Percentiles rank a stretch among this genome's conserved stretches.
phyloP scores from a whole-genome alignment of 306 rosid genomes.

The Cicer cuneatum region DNA sequence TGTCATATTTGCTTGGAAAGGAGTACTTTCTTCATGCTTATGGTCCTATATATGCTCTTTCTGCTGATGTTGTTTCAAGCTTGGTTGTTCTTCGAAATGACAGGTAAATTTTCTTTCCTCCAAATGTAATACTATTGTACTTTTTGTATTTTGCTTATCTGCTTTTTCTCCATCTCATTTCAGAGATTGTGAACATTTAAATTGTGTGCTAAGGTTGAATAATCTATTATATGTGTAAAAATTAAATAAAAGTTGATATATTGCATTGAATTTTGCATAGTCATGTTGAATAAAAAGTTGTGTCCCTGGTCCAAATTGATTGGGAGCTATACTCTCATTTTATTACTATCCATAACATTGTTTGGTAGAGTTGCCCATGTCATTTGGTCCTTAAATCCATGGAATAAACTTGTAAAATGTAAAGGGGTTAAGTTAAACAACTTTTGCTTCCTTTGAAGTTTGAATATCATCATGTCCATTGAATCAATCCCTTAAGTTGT shows the following conservation, averaged over 20 bases:
- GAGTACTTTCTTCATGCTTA: constrained; percentile 98
- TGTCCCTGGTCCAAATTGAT: constrained; percentile 2
- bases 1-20: constrained; percentile 81
- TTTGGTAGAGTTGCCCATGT: not conserved
- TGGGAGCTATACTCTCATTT: not conserved
- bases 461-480: not conserved
- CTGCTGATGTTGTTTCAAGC: constrained; percentile 93
- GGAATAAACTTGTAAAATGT: constrained; percentile 1
- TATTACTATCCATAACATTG: constrained; percentile 4
- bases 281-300: not conserved
- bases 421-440: constrained; percentile 1
- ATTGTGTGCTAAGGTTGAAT: constrained; percentile 5
- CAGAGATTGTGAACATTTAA: not conserved
- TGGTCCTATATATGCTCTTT: constrained; percentile 94
- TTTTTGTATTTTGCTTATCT: not conserved
- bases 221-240: not conserved
- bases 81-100: constrained; percentile 83
- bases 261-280: not conserved
- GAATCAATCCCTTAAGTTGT: not conserved
- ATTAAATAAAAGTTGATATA: not conserved
- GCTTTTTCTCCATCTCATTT: not conserved
- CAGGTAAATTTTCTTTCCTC: constrained; percentile 55
- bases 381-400: constrained; percentile 18
- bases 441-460: not conserved
- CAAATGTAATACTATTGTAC: not conserved